Base-by-base conservation (phyloP, 768 basidiomycete genomes). In the Boletus vermiculosoides region DNA sequence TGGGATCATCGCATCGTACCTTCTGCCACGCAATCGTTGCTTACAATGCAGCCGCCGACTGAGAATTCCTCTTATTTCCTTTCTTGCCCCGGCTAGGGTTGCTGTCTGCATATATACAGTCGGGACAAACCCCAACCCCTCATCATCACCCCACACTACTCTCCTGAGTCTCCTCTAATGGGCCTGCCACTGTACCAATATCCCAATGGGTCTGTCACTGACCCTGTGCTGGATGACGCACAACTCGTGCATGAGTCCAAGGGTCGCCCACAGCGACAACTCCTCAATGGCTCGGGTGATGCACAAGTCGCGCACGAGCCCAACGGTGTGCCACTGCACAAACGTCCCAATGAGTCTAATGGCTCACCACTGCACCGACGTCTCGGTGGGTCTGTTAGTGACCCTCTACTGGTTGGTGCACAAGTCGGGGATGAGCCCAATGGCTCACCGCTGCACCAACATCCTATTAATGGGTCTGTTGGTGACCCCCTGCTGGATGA, bases 1-100 rank as follows among this genome's bases (percentile, higher is more conserved):
- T 73, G 40, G 0, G 18, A 13, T 47, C 23, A 64, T 67, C 36
- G 54, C 61, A 63, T 55, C 60, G 64, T 61, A 44, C 49, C 39
- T 51, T 42, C 30, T n/a, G 25, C 39, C 45, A 31, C 59, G 51
- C 47, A 45, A 40, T 42, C 45, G 15, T 40, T 36, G 44, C 57
- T 33, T 22, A 36, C 22, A 20, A 45, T 49, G 47, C 13, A 23
- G 25, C 23, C 41, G 34, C 18, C 22, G 30, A 41, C 11, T 37
- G 36, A 22, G 37, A 41, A 22, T 45, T 1, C 9, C 23, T 20
- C 5, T 31, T 7, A 30, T 39, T 25, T 13, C n/a, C 52, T 22
- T 28, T 42, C 12, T 25, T 41, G 39, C 41, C 39, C 25, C 10
- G 59, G n/a, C n/a, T 33, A 2, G 15, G 15, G 34, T 40, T 20